Evolutionary conservation across 305 asterid species (phyloP), one percentile per base, ranked within the genome.

Genomic region (Plantago lanceolata): DNA sequence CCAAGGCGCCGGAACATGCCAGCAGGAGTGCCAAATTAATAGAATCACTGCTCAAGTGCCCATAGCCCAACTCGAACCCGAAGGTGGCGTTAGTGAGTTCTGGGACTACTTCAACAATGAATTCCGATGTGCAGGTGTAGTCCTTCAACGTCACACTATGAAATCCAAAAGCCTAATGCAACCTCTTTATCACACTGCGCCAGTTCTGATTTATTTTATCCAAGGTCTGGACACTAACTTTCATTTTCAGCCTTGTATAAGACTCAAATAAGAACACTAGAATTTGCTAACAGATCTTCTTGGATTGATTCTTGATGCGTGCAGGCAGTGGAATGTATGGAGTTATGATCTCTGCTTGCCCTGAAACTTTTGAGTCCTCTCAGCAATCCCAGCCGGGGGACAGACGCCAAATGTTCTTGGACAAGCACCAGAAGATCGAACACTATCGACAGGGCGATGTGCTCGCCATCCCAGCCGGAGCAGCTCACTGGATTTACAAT

Each of bases 401-500:
- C 0, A 60, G 70, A 17, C 65, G 79, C 18, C 67, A 64, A 63
- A 72, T 76, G 19, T 78, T 60, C 48, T 16, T 43, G 14, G 83
- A 78, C 45, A 40, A 76, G 0, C 90, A 85, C 44, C 95, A 87
- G 76, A 83, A 73, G 43, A 67, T 87, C 20, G 84, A 64, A 58
- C 68, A 71, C 20, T 66, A 73, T 44, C 65, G 63, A 0, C 62
- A 75, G 53, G 95, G 95, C 6, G 95, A 87, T 56, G 26, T 85
- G 9, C 0, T 81, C 1, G 86, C 84, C 8, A 17, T 79, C 48
- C 79, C 79, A 0, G 95, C 85, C 0, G 92, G 90, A 5, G 72
- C 81, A 6, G 83, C 86, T 67, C 90, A 82, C 66, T 87, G 93
- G 95, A 64, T 45, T 13, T 84, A 82, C 82, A 87, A 84, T 48